These are phyloP conservation scores for Lactarius psammicola DNA, from an alignment of 768 basidiomycete genomes.

Conservation along the genomic window DNA sequence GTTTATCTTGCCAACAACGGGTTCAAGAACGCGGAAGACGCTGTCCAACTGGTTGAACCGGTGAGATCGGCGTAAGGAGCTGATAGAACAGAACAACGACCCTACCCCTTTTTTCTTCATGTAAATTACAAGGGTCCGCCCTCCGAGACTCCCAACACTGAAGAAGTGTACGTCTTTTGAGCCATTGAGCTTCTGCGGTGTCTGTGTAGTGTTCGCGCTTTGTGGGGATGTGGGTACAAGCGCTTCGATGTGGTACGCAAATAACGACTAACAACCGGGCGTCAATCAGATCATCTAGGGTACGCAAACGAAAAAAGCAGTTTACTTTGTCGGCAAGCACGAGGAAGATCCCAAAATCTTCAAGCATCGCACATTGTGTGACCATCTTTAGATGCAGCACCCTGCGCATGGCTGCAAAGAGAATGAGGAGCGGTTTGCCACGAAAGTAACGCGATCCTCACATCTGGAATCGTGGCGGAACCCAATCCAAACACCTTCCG, in stretches of 20 bases:
- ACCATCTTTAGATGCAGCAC: conserved; percentile 93
- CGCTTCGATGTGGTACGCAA: conserved; percentile 95
- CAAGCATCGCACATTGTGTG: conserved; percentile 92
- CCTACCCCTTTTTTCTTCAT: conserved; percentile 91
- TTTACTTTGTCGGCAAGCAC: conserved; percentile 87
- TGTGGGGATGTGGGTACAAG: conserved; percentile 85
- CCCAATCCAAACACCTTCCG: conserved; percentile 95
- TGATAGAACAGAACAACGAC: conserved; percentile 23
- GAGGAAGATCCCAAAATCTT: conserved; percentile 95
- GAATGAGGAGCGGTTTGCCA: conserved; percentile 3
- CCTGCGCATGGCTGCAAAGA: conserved; percentile 72
- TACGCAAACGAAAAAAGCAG: neutral
- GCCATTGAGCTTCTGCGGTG: conserved; percentile 87
- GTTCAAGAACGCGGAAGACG: conserved; percentile 96
- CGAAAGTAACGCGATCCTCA: conserved; percentile 38
- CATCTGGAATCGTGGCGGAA: conserved; percentile 86
- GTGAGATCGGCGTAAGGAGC: conserved; percentile 24
- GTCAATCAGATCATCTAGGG: neutral
- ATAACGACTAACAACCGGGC: conserved; percentile 55
- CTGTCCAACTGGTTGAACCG: conserved; percentile 60
- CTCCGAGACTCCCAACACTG: conserved; percentile 83
- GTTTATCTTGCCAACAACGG: conserved; percentile 86
- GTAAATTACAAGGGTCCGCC: conserved; percentile 87
- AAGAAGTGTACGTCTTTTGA: conserved; percentile 95
- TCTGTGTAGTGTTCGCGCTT: conserved; percentile 63